A percentile compares a stretch with the other conserved stretches of the same genome.
Conservation (phyloP, 495 filamentous ascomycete genomes). For the Talaromyces proteolyticus region DNA sequence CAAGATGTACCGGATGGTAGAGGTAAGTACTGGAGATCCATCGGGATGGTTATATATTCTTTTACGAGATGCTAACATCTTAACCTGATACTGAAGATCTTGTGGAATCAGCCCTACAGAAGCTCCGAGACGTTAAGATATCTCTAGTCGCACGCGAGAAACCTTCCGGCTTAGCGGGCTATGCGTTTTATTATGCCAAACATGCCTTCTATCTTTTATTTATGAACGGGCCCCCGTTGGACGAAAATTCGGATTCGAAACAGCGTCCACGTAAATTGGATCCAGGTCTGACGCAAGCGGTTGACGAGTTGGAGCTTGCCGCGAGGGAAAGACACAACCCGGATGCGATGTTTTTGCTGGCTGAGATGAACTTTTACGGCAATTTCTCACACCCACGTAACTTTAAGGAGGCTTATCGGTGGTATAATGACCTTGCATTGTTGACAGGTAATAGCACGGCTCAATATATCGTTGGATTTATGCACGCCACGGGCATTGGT, state of each 20-base stretch:
- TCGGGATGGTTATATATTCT: too few relatives aligned
- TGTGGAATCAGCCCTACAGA: conserved; percentile 28
- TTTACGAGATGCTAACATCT: too few relatives aligned
- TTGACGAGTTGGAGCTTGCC: conserved; percentile 69
- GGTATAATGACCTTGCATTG: conserved; percentile 74
- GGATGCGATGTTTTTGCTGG: conserved; percentile 86
- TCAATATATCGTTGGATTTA: conserved; percentile 91
- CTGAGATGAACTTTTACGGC: conserved; percentile 95
- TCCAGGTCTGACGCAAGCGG: conserved; percentile 43
- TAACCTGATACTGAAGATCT: conserved; percentile 21
- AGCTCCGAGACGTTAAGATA: conserved; percentile 26
- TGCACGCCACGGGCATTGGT: conserved; percentile 92
- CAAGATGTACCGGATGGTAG: conserved; percentile 19
- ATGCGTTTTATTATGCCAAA: conserved; percentile 42
- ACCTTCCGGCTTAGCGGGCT: conserved; percentile 37
- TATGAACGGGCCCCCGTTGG: conserved; percentile 36
- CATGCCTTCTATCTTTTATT: conserved; percentile 43
- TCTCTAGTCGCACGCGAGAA: conserved; percentile 23
- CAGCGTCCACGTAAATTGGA: conserved; percentile 20
- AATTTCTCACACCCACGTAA: conserved; percentile 86
- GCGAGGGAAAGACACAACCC: conserved; percentile 63
- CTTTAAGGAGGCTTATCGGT: conserved; percentile 72
- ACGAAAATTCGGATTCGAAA: conserved; percentile 15
- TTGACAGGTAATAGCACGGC: conserved; percentile 83
- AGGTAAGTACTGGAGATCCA: conserved; percentile 19